Evolutionary conservation across 805 yeast genomes (phyloP).

Genomic region (Vanderwaltozyma verrucispora): DNA sequence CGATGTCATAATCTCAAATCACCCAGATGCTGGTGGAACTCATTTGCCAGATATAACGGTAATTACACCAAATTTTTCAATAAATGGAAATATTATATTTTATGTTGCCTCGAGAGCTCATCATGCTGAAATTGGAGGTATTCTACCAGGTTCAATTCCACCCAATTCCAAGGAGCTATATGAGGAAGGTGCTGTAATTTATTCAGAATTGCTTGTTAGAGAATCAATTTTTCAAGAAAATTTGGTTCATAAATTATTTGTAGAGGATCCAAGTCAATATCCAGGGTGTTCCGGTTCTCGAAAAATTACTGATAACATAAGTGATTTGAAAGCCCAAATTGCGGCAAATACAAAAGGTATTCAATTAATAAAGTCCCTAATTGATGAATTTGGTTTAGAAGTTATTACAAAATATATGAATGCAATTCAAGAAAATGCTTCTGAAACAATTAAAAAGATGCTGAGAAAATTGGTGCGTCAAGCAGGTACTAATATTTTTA

Average conservation of each 20-base stretch:
- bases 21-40: slow-evolving; percentile 78
- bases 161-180: slow-evolving; percentile 75
- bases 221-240: slow-evolving; percentile 69
- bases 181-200: slow-evolving; percentile 88
- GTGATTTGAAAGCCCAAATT: slow-evolving; percentile 76
- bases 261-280: slow-evolving; percentile 64
- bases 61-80: slow-evolving; percentile 77
- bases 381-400: slow-evolving; percentile 49
- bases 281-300: slow-evolving; percentile 90
- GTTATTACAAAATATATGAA: slow-evolving; percentile 64
- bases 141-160: slow-evolving; percentile 90
- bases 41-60: slow-evolving; percentile 89
- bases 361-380: slow-evolving; percentile 45
- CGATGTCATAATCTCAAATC: slow-evolving; percentile 69
- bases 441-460: slow-evolving; percentile 51
- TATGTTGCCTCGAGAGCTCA: slow-evolving; percentile 94
- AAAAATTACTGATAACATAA: slow-evolving; percentile 69
- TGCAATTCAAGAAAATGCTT: slow-evolving; percentile 76
- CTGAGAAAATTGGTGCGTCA: slow-evolving; percentile 36
- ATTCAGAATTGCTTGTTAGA: slow-evolving; percentile 62
- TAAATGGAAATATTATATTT: slow-evolving; percentile 49
- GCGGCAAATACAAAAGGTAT: slow-evolving; percentile 88
- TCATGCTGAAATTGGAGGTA: slow-evolving; percentile 93
- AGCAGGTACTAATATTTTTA: slow-evolving; percentile 31
- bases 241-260: slow-evolving; percentile 48